Percentiles rank a stretch among this genome's conserved stretches.
Evolutionary conservation across 179 eudicot species (phyloP).

Genomic region (Beta macrorhiza): DNA sequence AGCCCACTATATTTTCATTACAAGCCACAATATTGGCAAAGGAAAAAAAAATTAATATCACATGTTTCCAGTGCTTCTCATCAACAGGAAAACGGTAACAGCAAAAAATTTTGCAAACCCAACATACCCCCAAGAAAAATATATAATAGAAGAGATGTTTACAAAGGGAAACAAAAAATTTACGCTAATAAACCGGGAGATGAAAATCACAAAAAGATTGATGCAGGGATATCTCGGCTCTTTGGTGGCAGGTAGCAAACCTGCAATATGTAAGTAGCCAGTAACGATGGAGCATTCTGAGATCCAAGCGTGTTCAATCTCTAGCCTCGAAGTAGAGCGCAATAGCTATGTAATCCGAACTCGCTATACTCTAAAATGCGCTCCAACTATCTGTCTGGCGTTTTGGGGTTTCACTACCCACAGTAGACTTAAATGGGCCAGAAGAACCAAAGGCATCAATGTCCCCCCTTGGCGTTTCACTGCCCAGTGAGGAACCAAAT

Average conservation of each 20-base stretch:
- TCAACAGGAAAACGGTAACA: conserved; percentile 18
- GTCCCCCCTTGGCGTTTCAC: conserved; percentile 43
- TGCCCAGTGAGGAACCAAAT: conserved; percentile 34
- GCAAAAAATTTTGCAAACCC: conserved; percentile 30
- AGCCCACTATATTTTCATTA: conserved; percentile 32
- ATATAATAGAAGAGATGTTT: conserved; percentile 17
- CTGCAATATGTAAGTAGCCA: conserved; percentile 5
- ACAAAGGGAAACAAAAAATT: conserved; percentile 14
- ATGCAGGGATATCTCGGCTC: conserved; percentile 8
- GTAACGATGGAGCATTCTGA: conserved; percentile 17
- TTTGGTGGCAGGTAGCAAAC: neutral
- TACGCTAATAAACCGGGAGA: neutral
- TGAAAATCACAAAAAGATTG: neutral
- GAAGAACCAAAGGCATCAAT: conserved; percentile 32
- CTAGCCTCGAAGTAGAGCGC: neutral
- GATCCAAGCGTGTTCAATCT: conserved; percentile 1
- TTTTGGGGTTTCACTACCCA: conserved; percentile 33
- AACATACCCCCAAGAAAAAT: conserved; percentile 24
- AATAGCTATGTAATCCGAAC: neutral
- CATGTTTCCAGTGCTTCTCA: conserved; percentile 19
- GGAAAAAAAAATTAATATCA: conserved; percentile 11
- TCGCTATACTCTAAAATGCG: conserved; percentile 34
- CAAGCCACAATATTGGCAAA: conserved; percentile 40
- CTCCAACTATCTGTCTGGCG: conserved; percentile 40
- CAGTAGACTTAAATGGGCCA: conserved; percentile 31